Base-by-base conservation (phyloP, 495 filamentous ascomycete species). In the Hyaloscypha variabilis region DNA sequence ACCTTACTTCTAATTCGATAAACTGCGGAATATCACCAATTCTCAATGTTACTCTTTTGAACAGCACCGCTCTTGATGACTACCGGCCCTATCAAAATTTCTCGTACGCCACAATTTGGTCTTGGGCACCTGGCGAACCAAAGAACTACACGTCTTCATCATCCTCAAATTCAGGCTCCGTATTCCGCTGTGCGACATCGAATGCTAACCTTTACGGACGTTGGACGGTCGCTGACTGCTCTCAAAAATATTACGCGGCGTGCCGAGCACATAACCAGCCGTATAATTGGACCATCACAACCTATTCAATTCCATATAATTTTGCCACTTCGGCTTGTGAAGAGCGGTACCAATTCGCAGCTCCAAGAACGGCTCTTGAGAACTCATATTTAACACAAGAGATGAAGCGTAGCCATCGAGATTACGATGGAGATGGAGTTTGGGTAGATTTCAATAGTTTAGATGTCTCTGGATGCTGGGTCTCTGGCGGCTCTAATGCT, bases 401-500 rank as follows among this genome's bases (percentile, higher is more conserved):
- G 62, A 6, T 67, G 67, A 24, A 72, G 75, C 28, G 67, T 76
- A 21, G 50, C 17, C 19, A 57, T 23, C 34, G 55, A 28, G 69
- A 71, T 31, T 63, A 17, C 8, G 72, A 71, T 55, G 73, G 68
- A 10, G 11, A 65, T 53, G 76, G 79, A 51, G 70, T 87, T 21
- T 89, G 79, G 80, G 31, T 90, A 13, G 79, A 88, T 68, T 83
- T 89, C 69, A 89, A 90, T 64, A 79, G 77, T 10, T 73, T 87
- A 6, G 79, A 86, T 71, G 64, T 78, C 3, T 70, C 75, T 19
- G 78, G 77, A 1, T 90, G 88, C 72, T 90, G 88, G 88, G 82
- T 87, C 13, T 70, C 74, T 0, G 82, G 83, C 25, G 81, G 82
- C 0, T 64, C 79, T 19, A 80, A 81, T 53, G 73, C 77, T 1